Evolutionary conservation across 352 stramenopile species (phyloP), one percentile per base, ranked within the genome.

Genomic region (Pythium periplocum): DNA sequence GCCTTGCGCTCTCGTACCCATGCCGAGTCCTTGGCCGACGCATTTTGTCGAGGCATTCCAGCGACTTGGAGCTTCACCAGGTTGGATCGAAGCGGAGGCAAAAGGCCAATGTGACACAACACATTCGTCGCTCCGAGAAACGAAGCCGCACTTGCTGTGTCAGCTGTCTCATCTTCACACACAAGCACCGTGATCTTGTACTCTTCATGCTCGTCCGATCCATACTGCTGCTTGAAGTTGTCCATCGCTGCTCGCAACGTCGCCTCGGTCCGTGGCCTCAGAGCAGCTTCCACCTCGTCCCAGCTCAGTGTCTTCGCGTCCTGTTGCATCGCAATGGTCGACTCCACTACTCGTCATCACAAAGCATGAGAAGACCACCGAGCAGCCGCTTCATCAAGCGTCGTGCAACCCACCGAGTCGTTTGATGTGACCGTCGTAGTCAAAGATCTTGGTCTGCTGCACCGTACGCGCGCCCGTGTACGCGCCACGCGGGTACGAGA

Each of bases 161-260:
- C 10, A 32, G n/a, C 59, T 11, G 62, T 58, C 3, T 69, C 53
- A 32, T 60, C 49, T 33, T 66, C 52, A 54, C 80, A 90, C 39
- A 93, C 69, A 11, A 93, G 66, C 34, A 91, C 65, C 42, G 84
- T 91, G 56, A 93, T 75, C 64, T 93, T 93, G 75, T 86, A 93
- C 66, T 93, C 83, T 38, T 91, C 70, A 4, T 71, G 36, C 9
- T 73, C 55, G 5, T 78, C 41, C 6, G 61, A 57, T 33, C 76
- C 55, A 41, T 77, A 78, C 31, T 74, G 59, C 6, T 56, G 32
- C 44, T 82, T 69, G 53, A 93, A 84, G 10, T 73, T 58, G 34
- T 59, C 42, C 83, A 93, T 90, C 1, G 83, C 83, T 1, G 79
- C 83, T 6, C 71, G 62, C 49, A 93, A 62, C 41, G 83, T 93